A percentile compares a stretch with the other conserved stretches of the same genome.
These are phyloP conservation scores for Linnemannia hyalina DNA, from an alignment of 192 early-diverging fungal species.

Conservation along the genomic window DNA sequence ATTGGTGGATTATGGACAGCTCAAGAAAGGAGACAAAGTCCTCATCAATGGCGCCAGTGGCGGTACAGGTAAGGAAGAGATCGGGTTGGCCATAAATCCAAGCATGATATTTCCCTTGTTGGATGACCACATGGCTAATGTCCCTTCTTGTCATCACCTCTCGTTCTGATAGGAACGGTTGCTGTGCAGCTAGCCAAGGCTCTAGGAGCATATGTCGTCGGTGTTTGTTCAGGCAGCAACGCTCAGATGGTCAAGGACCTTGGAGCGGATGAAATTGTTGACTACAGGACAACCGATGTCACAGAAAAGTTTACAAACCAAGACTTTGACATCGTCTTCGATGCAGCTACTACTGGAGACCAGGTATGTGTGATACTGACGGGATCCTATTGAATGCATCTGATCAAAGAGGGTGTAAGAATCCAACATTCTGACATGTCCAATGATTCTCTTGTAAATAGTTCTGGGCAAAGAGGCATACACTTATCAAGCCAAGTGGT, in stretches of 20 bases:
- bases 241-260: slow-evolving; percentile 52
- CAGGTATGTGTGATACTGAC: neutral
- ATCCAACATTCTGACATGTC: slow-evolving; percentile 21
- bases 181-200: slow-evolving; percentile 65
- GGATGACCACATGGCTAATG: neutral
- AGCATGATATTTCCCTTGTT: neutral
- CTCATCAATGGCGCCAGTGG: slow-evolving; percentile 62
- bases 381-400: neutral
- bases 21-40: slow-evolving; percentile 35
- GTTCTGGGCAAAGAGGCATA: neutral
- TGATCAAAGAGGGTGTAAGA: neutral
- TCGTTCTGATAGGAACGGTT: slow-evolving; percentile 38
- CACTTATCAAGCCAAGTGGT: neutral
- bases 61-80: slow-evolving; percentile 24
- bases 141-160: neutral
- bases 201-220: slow-evolving; percentile 64
- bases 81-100: neutral
- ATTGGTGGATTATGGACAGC: neutral
- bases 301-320: slow-evolving; percentile 9
- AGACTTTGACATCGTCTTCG: slow-evolving; percentile 57
- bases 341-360: slow-evolving; percentile 41
- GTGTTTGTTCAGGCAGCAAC: slow-evolving; percentile 62
- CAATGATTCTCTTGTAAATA: neutral
- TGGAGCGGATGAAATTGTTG: slow-evolving; percentile 66
- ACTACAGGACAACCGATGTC: slow-evolving; percentile 61